phyloP scores from a whole-genome alignment of 176 grass and related monocot genomes.

The Poa pratensis region DNA sequence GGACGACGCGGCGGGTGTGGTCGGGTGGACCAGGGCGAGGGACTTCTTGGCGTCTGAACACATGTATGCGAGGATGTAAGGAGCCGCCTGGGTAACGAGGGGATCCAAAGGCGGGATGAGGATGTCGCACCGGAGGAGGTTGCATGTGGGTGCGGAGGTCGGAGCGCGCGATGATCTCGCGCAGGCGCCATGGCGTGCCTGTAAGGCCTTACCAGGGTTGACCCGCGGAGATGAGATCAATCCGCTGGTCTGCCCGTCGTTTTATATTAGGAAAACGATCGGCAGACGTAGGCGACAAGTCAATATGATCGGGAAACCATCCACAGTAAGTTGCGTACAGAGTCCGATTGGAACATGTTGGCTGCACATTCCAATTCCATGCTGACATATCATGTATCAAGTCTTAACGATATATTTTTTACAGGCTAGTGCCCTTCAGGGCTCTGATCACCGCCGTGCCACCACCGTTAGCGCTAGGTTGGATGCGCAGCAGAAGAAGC shows the following conservation, averaged over 20 bases:
- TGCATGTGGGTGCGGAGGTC: not conserved
- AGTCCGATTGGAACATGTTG: too few relatives aligned
- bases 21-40: not conserved
- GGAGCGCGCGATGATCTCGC: not conserved
- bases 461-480: constrained; percentile 72
- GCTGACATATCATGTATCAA: constrained; percentile 11
- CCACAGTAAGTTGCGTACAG: too few relatives aligned
- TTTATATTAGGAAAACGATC: too few relatives aligned
- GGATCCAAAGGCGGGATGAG: not conserved
- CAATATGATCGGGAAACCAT: too few relatives aligned
- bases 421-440: constrained; percentile 77
- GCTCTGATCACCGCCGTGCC: constrained; percentile 82
- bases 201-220: too few relatives aligned
- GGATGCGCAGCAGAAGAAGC: constrained; percentile 86
- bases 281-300: too few relatives aligned
- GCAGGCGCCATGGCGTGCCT: not conserved
- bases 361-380: constrained; percentile 23
- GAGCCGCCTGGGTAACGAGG: not conserved
- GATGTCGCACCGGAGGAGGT: not conserved
- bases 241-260: too few relatives aligned
- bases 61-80: not conserved
- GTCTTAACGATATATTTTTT: constrained; percentile 34
- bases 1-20: not conserved
- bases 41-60: not conserved
- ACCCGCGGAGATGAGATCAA: too few relatives aligned